Evolutionary conservation across 2,329 filamentous ascomycete genomes (phyloP).

Genomic region (Ilyonectria mors-panacis): DNA sequence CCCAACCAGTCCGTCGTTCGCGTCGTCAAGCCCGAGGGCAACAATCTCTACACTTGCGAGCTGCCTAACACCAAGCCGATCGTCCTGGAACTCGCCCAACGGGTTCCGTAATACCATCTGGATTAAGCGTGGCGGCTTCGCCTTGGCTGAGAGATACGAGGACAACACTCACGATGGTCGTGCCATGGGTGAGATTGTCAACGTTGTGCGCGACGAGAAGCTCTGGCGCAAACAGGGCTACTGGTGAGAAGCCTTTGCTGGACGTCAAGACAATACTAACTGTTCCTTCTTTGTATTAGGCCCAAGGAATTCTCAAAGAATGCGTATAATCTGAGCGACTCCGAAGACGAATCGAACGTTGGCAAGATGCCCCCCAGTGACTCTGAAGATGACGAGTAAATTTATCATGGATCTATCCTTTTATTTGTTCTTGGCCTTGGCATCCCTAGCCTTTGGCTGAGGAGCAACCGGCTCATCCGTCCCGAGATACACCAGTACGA

Average conservation of each 20-base stretch:
- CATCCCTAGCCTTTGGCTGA: slow-evolving; percentile 31
- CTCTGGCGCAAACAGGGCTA: slow-evolving; percentile 90
- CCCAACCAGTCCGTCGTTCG: slow-evolving; percentile 79
- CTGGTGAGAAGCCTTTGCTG: slow-evolving; percentile 71
- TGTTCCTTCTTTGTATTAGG: slow-evolving; percentile 62
- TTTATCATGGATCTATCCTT: slow-evolving; percentile 37
- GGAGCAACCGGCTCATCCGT: slow-evolving; percentile 59
- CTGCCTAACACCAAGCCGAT: slow-evolving; percentile 76
- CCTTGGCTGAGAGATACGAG: slow-evolving; percentile 80
- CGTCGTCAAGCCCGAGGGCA: slow-evolving; percentile 86
- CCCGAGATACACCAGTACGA: slow-evolving; percentile 74
- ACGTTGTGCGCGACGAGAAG: slow-evolving; percentile 93
- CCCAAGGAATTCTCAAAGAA: slow-evolving; percentile 83
- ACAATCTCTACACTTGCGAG: slow-evolving; percentile 88
- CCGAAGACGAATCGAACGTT: slow-evolving; percentile 83
- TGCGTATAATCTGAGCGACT: slow-evolving; percentile 73
- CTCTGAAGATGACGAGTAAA: slow-evolving; percentile 75
- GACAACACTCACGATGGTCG: slow-evolving; percentile 80
- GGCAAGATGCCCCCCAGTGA: slow-evolving; percentile 90
- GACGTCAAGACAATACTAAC: slow-evolving; percentile 36
- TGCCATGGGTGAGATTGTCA: slow-evolving; percentile 90
- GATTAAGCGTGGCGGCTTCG: slow-evolving; percentile 91
- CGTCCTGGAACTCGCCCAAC: slow-evolving; percentile 85
- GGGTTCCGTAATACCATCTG: slow-evolving; percentile 94
- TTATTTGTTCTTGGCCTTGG: slow-evolving; percentile 51